Evolutionary conservation across 2,329 filamentous ascomycete species (phyloP), one percentile per base, ranked within the genome.

Genomic region (Diaporthe capsici): DNA sequence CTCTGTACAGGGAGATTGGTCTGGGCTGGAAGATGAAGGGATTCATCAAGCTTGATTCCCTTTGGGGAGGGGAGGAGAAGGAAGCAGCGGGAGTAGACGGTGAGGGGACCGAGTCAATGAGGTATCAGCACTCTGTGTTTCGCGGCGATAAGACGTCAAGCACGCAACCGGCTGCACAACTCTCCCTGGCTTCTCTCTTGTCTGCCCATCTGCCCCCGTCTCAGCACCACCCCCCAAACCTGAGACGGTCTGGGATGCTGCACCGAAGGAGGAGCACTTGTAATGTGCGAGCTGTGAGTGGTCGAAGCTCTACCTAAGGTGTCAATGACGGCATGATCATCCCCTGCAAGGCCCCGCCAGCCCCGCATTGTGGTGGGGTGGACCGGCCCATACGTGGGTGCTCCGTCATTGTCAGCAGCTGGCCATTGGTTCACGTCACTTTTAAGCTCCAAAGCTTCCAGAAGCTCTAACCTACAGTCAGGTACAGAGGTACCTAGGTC

Each of bases 41-140:
- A 76, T 74, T 73, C 75, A 76, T 76, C 63, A 71, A 74, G 53
- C 6, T 67, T 28, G 42, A 58, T 60, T 47, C 39, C 47, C 22
- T 9, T 10, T 39, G 37, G 20, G 22, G 4, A 8, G 47, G n/a
- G 22, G 65, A 9, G 34, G 20, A 34, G n/a, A 13, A 28, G 55
- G 61, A 44, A 25, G 25, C 2, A 22, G 61, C 25, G 34, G 42
- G 6, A 53, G 12, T 20, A 25, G 31, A 61, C 53, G 53, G 39
- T 70, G 65, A 72, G 57, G 49, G 74, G 60, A 2, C 58, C 49
- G 47, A 25, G 60, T 72, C 70, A 67, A 68, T 15, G 63, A 51
- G 28, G 63, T 51, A 37, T 53, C 63, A 51, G 63, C 63, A 51
- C 31, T 67, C 37, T 67, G 5, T 60, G 31, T 20, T 10, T 37